Evolutionary conservation across 805 yeast species (phyloP), one percentile per base, ranked within the genome.

Genomic region (Grigorovia humatica): DNA sequence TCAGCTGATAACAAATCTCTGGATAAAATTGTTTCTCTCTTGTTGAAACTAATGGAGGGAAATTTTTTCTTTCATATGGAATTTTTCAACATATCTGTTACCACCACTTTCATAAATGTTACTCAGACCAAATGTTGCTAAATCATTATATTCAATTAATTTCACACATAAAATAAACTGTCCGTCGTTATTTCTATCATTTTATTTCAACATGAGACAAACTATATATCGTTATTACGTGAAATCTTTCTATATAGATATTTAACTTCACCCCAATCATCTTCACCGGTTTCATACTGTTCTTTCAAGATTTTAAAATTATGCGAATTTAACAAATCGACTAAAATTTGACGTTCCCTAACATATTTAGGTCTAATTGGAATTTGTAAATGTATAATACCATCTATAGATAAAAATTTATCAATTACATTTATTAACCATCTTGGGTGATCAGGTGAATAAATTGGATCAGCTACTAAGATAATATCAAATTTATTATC

Each of bases 381-480:
- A 13, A 93, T 70, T 65, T 89, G 89, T 8, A 91, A 64, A 15
- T 87, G 64, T 0, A 89, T 80, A 13, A 45, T 51, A 0, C 69
- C 68, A 12, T 54, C 48, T 8, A 75, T 62, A 0, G 84, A 69
- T 19, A 82, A 59, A 50, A 86, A 81, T 44, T 59, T 56, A 2
- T 61, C 59, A 6, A 90, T 70, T 75, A 87, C 82, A 48, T 77
- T 65, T 5, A 78, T 76, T 1, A 91, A 80, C 80, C 86, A 79
- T 15, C 65, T 64, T 1, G 97, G 97, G 62, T 91, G 98, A 35
- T 79, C 75, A 0, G 83, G 70, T 0, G 96, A 85, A 65, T 93
- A 91, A 1, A 91, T 81, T 0, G 97, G 96, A 66, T 91, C 99
- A 19, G 96, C 85, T 4, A 88, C 68, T 0, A 93, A 70, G 4